Percentiles rank a stretch among this genome's conserved stretches.
phyloP scores from a whole-genome alignment of 352 stramenopile species.

The Aphanomyces cochlioides region DNA sequence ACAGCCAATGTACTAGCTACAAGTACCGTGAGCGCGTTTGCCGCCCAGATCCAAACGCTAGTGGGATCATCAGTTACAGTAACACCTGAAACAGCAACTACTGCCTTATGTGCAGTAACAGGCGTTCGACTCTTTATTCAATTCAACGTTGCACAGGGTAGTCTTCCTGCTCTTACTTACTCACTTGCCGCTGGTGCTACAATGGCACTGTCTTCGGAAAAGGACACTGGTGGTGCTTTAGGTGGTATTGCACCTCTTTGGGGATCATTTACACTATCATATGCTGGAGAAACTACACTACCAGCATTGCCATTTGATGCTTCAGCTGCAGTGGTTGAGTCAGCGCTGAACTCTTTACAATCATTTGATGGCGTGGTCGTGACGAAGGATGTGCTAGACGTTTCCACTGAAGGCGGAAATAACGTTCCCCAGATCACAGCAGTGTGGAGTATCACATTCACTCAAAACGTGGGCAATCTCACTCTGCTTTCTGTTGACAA shows the following conservation, averaged over 20 bases:
- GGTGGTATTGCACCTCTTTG: constrained; percentile 81
- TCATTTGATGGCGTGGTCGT: constrained; percentile 80
- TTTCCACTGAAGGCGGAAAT: constrained; percentile 42
- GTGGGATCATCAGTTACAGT: constrained; percentile 44
- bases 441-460: constrained; percentile 70
- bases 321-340: constrained; percentile 42
- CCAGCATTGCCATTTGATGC: constrained; percentile 64
- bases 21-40: constrained; percentile 32
- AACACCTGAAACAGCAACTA: constrained; percentile 44
- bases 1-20: constrained; percentile 18
- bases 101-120: constrained; percentile 41
- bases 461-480: constrained; percentile 48
- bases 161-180: constrained; percentile 52
- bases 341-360: constrained; percentile 70
- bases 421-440: constrained; percentile 41
- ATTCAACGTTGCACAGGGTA: constrained; percentile 58
- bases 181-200: constrained; percentile 33
- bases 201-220: constrained; percentile 43
- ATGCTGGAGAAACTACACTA: constrained; percentile 49
- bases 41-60: constrained; percentile 34
- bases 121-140: constrained; percentile 69
- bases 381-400: constrained; percentile 61
- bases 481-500: constrained; percentile 46
- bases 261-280: constrained; percentile 73
- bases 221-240: constrained; percentile 53